These are phyloP conservation scores for Rasamsonia emersonii DNA, from an alignment of 2,329 filamentous ascomycete genomes.

Conservation along the genomic window DNA sequence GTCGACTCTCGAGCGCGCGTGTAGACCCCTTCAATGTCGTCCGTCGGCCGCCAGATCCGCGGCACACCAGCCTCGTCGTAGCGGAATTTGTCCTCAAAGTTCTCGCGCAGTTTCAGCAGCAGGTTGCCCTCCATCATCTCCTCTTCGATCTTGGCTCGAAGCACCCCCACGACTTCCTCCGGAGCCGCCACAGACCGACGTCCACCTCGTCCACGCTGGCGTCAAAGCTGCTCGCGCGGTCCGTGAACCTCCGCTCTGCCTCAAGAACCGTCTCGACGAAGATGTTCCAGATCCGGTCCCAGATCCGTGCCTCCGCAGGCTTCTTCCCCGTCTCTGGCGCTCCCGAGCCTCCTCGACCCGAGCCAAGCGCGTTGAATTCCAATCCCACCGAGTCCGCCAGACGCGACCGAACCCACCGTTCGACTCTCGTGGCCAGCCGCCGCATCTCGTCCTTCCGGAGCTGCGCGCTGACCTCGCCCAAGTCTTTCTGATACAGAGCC, in stretches of 20 bases:
- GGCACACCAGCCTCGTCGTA: conserved; percentile 94
- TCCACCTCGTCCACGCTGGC: conserved; percentile 86
- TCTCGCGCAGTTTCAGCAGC: conserved; percentile 87
- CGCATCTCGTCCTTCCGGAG: conserved; percentile 95
- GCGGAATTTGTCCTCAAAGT: conserved; percentile 98
- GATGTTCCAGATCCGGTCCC: conserved; percentile 88
- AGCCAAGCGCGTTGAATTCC: conserved; percentile 93
- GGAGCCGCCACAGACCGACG: conserved; percentile 82
- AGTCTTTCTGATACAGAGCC: conserved; percentile 74
- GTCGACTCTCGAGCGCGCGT: conserved; percentile 89
- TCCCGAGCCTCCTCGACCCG: conserved; percentile 71
- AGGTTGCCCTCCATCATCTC: conserved; percentile 98
- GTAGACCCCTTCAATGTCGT: conserved; percentile 95
- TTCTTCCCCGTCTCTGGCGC: conserved; percentile 71
- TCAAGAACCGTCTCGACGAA: conserved; percentile 77
- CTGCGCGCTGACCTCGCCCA: conserved; percentile 77
- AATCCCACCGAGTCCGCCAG: conserved; percentile 80
- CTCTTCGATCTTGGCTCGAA: conserved; percentile 86
- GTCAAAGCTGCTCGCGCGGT: conserved; percentile 87
- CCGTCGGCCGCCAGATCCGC: conserved; percentile 89
- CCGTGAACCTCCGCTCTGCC: conserved; percentile 76
- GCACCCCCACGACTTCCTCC: conserved; percentile 91
- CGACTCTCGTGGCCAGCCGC: conserved; percentile 77
- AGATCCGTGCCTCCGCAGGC: conserved; percentile 74
- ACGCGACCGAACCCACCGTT: conserved; percentile 86